Evolutionary conservation across 148 eudicot genomes (phyloP), one percentile per base, ranked within the genome.

Genomic region (Pouteria glomerata): DNA sequence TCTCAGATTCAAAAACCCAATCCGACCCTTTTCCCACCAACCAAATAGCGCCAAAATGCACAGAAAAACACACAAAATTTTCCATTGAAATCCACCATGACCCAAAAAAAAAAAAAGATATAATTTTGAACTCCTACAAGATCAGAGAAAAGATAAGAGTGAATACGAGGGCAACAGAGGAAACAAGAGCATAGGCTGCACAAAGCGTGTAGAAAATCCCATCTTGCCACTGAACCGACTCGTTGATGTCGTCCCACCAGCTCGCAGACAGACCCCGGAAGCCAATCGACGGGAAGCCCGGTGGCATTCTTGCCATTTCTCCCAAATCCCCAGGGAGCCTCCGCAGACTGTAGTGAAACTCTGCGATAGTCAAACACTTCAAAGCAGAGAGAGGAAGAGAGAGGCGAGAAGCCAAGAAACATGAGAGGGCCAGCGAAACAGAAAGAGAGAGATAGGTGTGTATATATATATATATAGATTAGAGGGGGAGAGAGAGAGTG

Each of bases 181-280:
- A 94, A 55, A 91, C 92, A 62, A 86, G 82, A 72, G 88, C 88
- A 70, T 86, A 94, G 53, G 85, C 76, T 48, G 85, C 88, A 78
- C 82, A 87, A 39, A 94, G 90, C 50, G 91, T 63, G 82, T 72
- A 89, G 71, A 91, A 94, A 57, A 89, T 79, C 35, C 87, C 97
- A 80, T 91, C 93, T 77, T 94, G 98, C 98, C 98, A 94, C 11
- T 33, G 60, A 62, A 47, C 60, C 8, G 98, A 93, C 14, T 84
- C 89, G 64, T 93, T 89, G 41, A 93, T 78, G 63, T 82, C 78
- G 33, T 84, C 85, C 98, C 98, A 90, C 97, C 91, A 90, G 45
- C 66, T 69, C 18, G 51, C 55, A 53, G 75, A 47, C 42, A 52
- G 62, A 61, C 47, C 79, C 75, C 75, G 83, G 50, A 71, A 1